These are phyloP conservation scores for Amanita muscaria DNA, from an alignment of 768 basidiomycete genomes.

Conservation along the genomic window DNA sequence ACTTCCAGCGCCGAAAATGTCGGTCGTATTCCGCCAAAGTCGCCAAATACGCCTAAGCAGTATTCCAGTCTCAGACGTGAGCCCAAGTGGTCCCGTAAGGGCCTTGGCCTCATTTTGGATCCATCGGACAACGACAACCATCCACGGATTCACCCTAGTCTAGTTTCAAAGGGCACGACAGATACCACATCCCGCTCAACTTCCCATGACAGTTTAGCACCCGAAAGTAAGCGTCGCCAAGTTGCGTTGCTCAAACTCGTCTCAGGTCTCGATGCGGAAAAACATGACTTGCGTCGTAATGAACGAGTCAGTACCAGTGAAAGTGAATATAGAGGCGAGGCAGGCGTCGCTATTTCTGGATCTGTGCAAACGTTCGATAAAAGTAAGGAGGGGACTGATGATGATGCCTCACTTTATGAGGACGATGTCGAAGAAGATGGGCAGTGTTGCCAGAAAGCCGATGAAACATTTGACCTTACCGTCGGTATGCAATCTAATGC, in stretches of 20 bases:
- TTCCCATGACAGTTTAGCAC: conserved; percentile 10
- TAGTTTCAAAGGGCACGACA: background rate
- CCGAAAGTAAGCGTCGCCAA: conserved; percentile 21
- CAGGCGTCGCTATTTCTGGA: conserved; percentile 29
- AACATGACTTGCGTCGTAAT: background rate
- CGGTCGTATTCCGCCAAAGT: background rate
- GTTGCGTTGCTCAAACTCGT: conserved; percentile 30
- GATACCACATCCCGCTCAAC: background rate
- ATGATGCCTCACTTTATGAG: conserved; percentile 15
- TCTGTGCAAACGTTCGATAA: conserved; percentile 11
- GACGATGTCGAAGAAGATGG: conserved; percentile 22
- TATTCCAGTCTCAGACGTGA: background rate
- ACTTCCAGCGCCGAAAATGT: conserved; percentile 18
- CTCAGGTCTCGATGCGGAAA: conserved; percentile 18
- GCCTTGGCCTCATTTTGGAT: conserved; percentile 18
- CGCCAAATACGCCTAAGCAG: background rate
- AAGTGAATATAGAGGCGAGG: conserved; percentile 25
- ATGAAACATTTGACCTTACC: background rate
- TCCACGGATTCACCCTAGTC: background rate
- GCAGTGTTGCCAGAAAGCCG: background rate
- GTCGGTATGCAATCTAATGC: background rate
- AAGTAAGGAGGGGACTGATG: background rate
- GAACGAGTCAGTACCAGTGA: conserved; percentile 15
- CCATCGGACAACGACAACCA: conserved; percentile 1
- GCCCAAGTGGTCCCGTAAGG: conserved; percentile 7